Base-by-base conservation (phyloP, 352 stramenopile species). In the Pythium oligandrum region DNA sequence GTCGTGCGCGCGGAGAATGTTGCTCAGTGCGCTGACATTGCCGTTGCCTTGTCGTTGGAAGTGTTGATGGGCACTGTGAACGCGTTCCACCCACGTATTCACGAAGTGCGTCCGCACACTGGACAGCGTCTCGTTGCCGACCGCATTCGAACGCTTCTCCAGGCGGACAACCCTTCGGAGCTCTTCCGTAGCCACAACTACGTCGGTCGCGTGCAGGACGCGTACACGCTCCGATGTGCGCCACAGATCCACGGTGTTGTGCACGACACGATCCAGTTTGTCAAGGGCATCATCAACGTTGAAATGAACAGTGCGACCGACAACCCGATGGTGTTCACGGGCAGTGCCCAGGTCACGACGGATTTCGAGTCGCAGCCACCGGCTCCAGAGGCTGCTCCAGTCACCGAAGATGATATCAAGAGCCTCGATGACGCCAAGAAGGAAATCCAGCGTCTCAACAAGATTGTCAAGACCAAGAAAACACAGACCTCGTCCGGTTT, bases 291-390 rank as follows among this genome's bases (percentile, higher is more conserved):
- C 43, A 74, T 96, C 52, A 77, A 90, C 47, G 79, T 89, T n/a
- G 86, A 96, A 64, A 89, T 96, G 75, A 96, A 96, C 72, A 92
- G 76, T 42, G 83, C 79, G 0, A 95, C 86, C 1, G 87, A 96
- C 69, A 96, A 96, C 76, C 87, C 87, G 46, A 96, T 95, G 84
- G 86, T 90, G 39, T 89, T 90, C 66, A 84, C 79, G 8, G 73
- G 79, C 40, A 79, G 73, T 34, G 79, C 79, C 0, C 70, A 90
- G 34, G 76, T 90, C 43, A 80, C 76, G 5, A 85, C 79, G 6
- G 80, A 90, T 40, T 68, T 80, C 34, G 63, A 69, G 39, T 70
- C 73, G 43, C 49, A 70, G 17, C 67, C 61, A 2, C 61, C 61
- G 6, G 40, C 48, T 0, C 53, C 62, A 10, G 62, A 64, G 39